phyloP scores from a whole-genome alignment of 176 grass and related monocot species.

The Eremochloa ophiuroides region DNA sequence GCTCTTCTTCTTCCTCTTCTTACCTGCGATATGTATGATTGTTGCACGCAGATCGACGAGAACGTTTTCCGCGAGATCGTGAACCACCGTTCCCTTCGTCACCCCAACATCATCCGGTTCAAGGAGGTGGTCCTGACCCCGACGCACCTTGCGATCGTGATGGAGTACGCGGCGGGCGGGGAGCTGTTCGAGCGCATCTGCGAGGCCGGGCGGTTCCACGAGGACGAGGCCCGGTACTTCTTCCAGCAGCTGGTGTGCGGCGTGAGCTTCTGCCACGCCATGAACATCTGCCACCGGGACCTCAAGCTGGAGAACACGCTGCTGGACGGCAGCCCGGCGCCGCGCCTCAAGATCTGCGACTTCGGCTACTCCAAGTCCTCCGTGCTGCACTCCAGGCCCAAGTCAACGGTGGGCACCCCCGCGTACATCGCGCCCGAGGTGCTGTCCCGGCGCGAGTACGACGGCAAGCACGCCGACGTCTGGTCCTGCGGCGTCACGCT shows the following conservation, averaged over 20 bases:
- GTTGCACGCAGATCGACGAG: conserved; percentile 60
- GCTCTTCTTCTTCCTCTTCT: no score
- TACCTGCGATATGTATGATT: no score
- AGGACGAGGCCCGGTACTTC: conserved; percentile 86
- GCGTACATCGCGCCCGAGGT: conserved; percentile 88
- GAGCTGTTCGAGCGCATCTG: conserved; percentile 98
- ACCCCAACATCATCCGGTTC: conserved; percentile 91
- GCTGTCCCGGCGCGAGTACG: conserved; percentile 48
- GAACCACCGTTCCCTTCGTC: conserved; percentile 73
- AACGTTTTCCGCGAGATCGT: conserved; percentile 89
- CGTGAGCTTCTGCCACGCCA: conserved; percentile 81
- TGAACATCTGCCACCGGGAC: conserved; percentile 88
- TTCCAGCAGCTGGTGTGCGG: conserved; percentile 95
- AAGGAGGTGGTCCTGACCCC: conserved; percentile 87
- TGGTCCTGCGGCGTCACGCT: conserved; percentile 95
- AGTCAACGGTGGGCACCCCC: conserved; percentile 71
- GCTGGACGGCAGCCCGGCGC: conserved; percentile 84
- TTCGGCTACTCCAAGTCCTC: conserved; percentile 59
- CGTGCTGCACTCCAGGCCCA: conserved; percentile 61
- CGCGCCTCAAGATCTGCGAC: conserved; percentile 68
- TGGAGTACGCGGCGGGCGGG: conserved; percentile 92
- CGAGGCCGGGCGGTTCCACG: conserved; percentile 74
- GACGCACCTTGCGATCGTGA: conserved; percentile 84
- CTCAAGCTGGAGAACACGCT: conserved; percentile 95
- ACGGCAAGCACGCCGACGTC: conserved; percentile 87